Evolutionary conservation across 768 basidiomycete species (phyloP), one percentile per base, ranked within the genome.

Genomic region (Mycena rebaudengoi): DNA sequence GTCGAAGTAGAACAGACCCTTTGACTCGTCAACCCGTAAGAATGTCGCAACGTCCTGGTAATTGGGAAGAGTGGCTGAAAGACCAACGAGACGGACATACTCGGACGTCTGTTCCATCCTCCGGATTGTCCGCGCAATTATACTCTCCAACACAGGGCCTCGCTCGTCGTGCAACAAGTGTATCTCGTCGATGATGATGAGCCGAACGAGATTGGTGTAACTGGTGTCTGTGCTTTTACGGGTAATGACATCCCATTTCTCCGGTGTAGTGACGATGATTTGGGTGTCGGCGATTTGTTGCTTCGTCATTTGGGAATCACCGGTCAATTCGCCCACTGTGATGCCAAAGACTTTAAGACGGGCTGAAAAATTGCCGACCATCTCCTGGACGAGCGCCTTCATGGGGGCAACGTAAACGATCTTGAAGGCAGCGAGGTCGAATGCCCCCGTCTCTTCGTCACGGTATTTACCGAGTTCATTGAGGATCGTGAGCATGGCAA

Each of bases 201-300:
- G 88, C 7, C 95, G 88, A 16, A 98, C 97, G 52, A 99, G 89
- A 73, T 98, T 98, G 46, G 96, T 98, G 76, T 99, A 99, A 66
- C 91, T 93, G 20, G 94, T 96, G 70, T 99, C 98, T 0, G 96
- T 97, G 68, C 90, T 93, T 82, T 99, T 99, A 70, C 98, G 91
- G 6, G 97, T 99, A 74, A 99, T 97, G 72, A 99, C 98, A 69
- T 99, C 97, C 95, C 95, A 99, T 76, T 99, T 99, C 80, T 99
- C 98, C 0, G 97, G 98, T 0, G 98, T 99, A 0, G 96, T 98
- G 65, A 99, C 96, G 76, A 99, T 98, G 72, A 99, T 94, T 73
- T 99, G 96, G 0, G 97, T 98, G 72, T 96, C 96, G 10, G 95
- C 80, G 55, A 99, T 98, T 76, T 99, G 97, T 64, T 94, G 90